Base-by-base conservation (phyloP, 495 filamentous ascomycete species). In the Daldinia vernicosa region DNA sequence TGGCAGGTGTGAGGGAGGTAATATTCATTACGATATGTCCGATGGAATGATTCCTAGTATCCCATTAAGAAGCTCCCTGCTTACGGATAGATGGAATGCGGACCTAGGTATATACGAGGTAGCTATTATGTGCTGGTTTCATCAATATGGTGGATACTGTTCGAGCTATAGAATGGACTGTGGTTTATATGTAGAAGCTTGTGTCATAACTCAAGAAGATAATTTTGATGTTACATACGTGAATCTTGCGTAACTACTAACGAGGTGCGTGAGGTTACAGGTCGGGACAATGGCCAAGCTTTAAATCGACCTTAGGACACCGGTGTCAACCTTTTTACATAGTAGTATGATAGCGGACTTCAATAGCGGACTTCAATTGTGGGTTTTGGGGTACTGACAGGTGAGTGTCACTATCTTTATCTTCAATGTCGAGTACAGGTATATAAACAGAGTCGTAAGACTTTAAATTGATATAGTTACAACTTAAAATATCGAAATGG, bases 401-500 rank as follows among this genome's bases (percentile, higher is more conserved):
- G 61, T 22, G 52, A 33, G n/a, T 65, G 15, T 28, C 28, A 11
- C 61, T 24, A 59, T 40, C 47, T 47, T 57, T 28, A 58, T 35
- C 19, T 54, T 54, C 47, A 40, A 59, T 24, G 33, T 56, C n/a
- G 55, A 54, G 35, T 15, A 35, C 45, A 1, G 5, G n/a, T 22
- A 28, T 53, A 6, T 51, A 35, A 55, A 47, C 27, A 60, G 50
- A 71, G 17, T 54, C 57, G 63, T 66, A 71, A 62, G 35, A 40
- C 15, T 39, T 15, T 9, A 12, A 12, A 55, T 50, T 69, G 60
- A 69, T 57, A n/a, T n/a, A n/a, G n/a, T n/a, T n/a, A 56, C n/a
- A 55, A 64, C 69, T 64, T 50, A 72, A 67, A 64, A 68, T 63
- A 22, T 24, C 8, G 11, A 47, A 47, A 22, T 63, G 40, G 32